These are phyloP conservation scores for Colletotrichum magnum DNA, from an alignment of 2,329 filamentous ascomycete species.

Conservation along the genomic window DNA sequence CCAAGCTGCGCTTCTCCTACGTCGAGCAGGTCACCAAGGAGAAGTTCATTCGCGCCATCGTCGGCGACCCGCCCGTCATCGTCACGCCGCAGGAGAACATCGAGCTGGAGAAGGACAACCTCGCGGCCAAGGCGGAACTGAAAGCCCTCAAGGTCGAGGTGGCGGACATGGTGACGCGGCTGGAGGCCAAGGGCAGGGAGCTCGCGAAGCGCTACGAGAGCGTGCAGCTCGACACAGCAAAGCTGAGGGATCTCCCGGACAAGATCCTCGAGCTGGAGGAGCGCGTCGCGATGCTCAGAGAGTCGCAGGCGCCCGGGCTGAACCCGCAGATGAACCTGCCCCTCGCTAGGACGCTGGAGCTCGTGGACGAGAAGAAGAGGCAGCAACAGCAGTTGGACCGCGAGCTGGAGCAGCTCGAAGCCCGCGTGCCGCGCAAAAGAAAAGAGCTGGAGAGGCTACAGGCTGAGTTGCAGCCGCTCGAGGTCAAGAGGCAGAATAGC, in stretches of 20 bases:
- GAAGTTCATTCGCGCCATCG: conserved; percentile 94
- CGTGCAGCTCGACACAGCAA: conserved; percentile 63
- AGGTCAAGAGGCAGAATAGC: conserved; percentile 75
- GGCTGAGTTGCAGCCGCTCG: conserved; percentile 77
- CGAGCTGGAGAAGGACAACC: conserved; percentile 77
- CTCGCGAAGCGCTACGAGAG: conserved; percentile 69
- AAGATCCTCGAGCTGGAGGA: conserved; percentile 64
- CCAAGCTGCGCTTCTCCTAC: conserved; percentile 96
- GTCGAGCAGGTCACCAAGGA: conserved; percentile 99
- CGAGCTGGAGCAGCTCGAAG: conserved; percentile 74
- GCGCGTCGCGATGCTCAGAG: conserved; percentile 61
- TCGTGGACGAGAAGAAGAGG: conserved; percentile 65
- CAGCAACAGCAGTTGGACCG: conserved; percentile 71
- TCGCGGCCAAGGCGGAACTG: conserved; percentile 80
- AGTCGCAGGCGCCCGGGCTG: conserved; percentile 53
- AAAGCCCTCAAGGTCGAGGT: conserved; percentile 87
- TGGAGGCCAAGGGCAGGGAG: conserved; percentile 76
- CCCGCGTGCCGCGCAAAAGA: conserved; percentile 74
- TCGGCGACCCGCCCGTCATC: conserved; percentile 89
- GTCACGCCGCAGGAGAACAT: conserved; percentile 87
- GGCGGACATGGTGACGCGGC: conserved; percentile 77
- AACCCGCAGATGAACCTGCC: conserved; percentile 68
- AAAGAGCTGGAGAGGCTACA: conserved; percentile 77
- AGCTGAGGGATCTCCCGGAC: conserved; percentile 65
- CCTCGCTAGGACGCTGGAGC: conserved; percentile 68